phyloP scores from a whole-genome alignment of 1,284 basidiomycete species.

The Rhodofomes roseus region DNA sequence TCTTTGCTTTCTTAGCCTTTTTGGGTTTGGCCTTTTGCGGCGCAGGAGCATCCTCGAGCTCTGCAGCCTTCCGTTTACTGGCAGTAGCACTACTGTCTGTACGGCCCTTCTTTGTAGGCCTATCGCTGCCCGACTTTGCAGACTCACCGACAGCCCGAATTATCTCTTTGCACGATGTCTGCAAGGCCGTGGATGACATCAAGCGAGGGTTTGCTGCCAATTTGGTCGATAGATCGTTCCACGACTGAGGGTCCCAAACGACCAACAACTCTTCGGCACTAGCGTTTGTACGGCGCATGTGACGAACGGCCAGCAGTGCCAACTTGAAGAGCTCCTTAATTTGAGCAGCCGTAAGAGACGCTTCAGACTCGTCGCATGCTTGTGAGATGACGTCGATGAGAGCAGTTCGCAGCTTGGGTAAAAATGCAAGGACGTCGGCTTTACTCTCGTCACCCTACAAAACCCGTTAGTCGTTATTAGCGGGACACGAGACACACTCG shows the following conservation, averaged over 20 bases:
- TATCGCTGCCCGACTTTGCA: constrained; percentile 7
- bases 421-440: constrained; percentile 37
- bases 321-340: constrained; percentile 82
- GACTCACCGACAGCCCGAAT: constrained; percentile 19
- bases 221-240: constrained; percentile 33
- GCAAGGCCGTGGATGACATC: constrained; percentile 40
- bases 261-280: constrained; percentile 23
- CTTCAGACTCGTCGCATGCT: constrained; percentile 44
- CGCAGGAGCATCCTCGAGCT: constrained; percentile 20
- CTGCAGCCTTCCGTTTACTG: constrained; percentile 25
- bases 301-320: constrained; percentile 61
- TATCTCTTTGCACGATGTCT: constrained; percentile 48
- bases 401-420: constrained; percentile 46
- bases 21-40: constrained; percentile 48
- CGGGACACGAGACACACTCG: neutral
- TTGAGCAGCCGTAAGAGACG: constrained; percentile 58
- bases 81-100: constrained; percentile 6
- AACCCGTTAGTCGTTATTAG: neutral
- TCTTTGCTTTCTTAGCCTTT: constrained; percentile 43
- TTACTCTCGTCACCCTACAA: constrained; percentile 13
- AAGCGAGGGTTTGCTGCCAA: constrained; percentile 42
- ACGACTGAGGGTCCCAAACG: constrained; percentile 43
- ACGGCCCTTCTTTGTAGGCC: constrained; percentile 8
- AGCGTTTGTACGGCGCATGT: constrained; percentile 46
- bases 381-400: constrained; percentile 50